phyloP scores from a whole-genome alignment of 306 rosid species.

The Cicer arietinum region DNA sequence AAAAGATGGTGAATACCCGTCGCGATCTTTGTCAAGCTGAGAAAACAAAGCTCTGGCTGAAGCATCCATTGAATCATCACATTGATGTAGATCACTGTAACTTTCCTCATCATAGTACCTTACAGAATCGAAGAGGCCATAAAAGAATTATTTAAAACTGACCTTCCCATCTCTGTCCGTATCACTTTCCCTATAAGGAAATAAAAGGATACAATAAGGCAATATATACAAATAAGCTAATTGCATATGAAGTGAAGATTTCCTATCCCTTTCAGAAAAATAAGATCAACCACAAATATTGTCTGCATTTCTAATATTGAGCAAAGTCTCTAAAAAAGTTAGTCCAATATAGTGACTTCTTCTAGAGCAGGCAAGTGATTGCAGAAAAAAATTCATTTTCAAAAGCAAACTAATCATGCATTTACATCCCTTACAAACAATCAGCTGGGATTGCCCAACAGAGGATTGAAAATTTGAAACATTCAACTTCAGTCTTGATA shows the following conservation, averaged over 20 bases:
- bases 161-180: conserved; percentile 84
- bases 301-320: neutral
- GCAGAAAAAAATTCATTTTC: conserved; percentile 4
- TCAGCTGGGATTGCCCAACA: conserved; percentile 5
- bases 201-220: conserved; percentile 40
- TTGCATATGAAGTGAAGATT: conserved; percentile 14
- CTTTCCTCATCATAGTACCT: conserved; percentile 77
- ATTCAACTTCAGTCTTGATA: conserved; percentile 11
- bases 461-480: conserved; percentile 3
- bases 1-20: conserved; percentile 60
- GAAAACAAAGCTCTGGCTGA: conserved; percentile 78
- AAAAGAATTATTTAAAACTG: conserved; percentile 84
- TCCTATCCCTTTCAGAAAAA: conserved; percentile 21
- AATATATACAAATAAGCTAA: conserved; percentile 32
- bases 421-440: neutral
- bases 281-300: conserved; percentile 4
- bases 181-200: conserved; percentile 72
- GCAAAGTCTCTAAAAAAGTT: neutral
- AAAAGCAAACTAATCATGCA: conserved; percentile 6
- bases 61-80: conserved; percentile 63
- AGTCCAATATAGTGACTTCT: neutral
- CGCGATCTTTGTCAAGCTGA: conserved; percentile 84
- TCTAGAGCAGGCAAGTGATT: neutral
- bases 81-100: conserved; percentile 62
- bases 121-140: conserved; percentile 92